phyloP scores from a whole-genome alignment of 2,329 filamentous ascomycete species.

The Ophiostoma sp. region DNA sequence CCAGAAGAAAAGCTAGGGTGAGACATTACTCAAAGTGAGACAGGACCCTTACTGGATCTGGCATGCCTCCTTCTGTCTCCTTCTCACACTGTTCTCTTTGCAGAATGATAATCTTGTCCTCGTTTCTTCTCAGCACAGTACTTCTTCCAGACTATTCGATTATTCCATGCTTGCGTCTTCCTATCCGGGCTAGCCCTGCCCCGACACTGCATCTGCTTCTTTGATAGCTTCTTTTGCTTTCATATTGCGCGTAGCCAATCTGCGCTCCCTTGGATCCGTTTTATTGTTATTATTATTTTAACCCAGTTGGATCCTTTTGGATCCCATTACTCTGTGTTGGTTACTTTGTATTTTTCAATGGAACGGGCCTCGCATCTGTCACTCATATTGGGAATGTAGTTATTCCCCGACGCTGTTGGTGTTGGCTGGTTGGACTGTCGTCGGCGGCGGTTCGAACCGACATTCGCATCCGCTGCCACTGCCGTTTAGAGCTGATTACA shows the following conservation, averaged over 20 bases:
- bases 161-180: neutral
- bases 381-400: too few species aligned
- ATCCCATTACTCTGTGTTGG: too few species aligned
- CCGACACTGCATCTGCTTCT: neutral
- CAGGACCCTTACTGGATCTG: slow-evolving; percentile 6
- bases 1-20: neutral
- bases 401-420: too few species aligned
- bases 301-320: too few species aligned
- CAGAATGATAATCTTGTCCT: neutral
- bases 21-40: neutral
- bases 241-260: neutral
- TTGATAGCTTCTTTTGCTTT: neutral
- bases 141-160: neutral
- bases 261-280: neutral
- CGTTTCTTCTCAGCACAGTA: neutral
- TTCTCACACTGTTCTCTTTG: too few species aligned
- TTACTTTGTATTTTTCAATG: neutral
- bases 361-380: neutral
- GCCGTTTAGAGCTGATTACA: neutral
- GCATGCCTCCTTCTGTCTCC: neutral
- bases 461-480: too few species aligned
- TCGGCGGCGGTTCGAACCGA: neutral
- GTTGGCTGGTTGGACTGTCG: neutral
- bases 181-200: neutral
- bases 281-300: neutral